Evolutionary conservation across 768 basidiomycete genomes (phyloP).

Genomic region (Pleurotus tuoliensis): DNA sequence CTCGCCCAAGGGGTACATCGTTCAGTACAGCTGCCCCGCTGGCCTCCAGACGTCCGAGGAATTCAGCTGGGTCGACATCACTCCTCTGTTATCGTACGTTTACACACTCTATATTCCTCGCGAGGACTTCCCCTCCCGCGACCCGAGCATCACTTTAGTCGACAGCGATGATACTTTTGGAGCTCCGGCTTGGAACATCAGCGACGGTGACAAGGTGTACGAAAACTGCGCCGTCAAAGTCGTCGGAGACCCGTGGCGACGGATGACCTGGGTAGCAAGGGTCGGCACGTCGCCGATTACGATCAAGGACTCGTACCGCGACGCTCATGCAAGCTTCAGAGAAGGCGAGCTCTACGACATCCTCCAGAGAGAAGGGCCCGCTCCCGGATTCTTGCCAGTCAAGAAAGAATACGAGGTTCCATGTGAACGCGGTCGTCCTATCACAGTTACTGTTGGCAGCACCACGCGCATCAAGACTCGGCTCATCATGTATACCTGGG

Average conservation of each 20-base stretch:
- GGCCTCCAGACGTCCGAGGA: neutral
- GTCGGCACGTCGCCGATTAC: too few relatives aligned
- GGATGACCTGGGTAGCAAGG: too few relatives aligned
- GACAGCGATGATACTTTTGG: neutral
- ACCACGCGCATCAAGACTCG: too few relatives aligned
- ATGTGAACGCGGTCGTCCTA: too few relatives aligned
- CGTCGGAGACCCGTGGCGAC: too few relatives aligned
- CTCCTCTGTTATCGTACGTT: constrained; percentile 3
- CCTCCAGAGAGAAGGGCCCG: too few relatives aligned
- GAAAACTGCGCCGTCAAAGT: neutral
- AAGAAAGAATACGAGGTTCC: too few relatives aligned
- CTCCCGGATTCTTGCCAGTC: too few relatives aligned
- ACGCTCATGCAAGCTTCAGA: too few relatives aligned
- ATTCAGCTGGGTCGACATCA: neutral
- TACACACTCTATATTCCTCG: constrained; percentile 8
- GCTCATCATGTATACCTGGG: neutral
- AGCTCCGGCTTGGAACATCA: constrained; percentile 3
- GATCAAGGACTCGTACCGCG: too few relatives aligned
- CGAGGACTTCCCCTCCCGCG: neutral
- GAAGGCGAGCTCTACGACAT: too few relatives aligned
- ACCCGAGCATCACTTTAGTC: constrained; percentile 5
- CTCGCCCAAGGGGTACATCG: neutral
- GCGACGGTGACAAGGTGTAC: neutral
- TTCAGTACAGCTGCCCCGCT: constrained; percentile 8
- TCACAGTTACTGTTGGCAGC: neutral